phyloP scores from a whole-genome alignment of 805 yeast species.

The Komagataella pastoris region DNA sequence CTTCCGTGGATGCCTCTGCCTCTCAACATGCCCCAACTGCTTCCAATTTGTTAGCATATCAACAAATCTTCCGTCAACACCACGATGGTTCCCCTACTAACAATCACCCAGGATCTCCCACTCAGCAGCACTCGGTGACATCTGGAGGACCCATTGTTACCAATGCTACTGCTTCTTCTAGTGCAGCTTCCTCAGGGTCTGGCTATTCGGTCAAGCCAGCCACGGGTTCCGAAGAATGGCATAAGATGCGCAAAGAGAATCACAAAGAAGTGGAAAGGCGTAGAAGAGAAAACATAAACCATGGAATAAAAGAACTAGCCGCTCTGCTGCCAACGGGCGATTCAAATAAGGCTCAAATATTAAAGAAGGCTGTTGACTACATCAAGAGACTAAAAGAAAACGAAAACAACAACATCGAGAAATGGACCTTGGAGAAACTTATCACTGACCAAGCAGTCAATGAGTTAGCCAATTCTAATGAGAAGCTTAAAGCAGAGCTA shows the following conservation, averaged over 20 bases:
- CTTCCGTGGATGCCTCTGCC: background rate
- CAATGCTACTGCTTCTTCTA: background rate
- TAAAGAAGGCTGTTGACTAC: slow-evolving; percentile 80
- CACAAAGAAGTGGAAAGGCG: slow-evolving; percentile 95
- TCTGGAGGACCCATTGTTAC: background rate
- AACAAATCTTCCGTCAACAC: background rate
- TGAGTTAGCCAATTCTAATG: slow-evolving; percentile 76
- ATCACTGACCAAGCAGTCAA: slow-evolving; percentile 84
- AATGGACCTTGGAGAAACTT: slow-evolving; percentile 89
- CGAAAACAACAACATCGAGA: slow-evolving; percentile 80
- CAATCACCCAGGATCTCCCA: background rate
- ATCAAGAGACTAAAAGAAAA: slow-evolving; percentile 83
- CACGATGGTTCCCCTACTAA: background rate
- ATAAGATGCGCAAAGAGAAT: slow-evolving; percentile 68
- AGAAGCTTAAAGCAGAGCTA: slow-evolving; percentile 75
- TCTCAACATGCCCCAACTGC: background rate
- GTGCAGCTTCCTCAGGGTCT: background rate
- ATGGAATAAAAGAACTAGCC: slow-evolving; percentile 74
- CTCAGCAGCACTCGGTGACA: background rate
- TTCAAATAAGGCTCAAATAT: slow-evolving; percentile 81
- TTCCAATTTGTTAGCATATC: background rate
- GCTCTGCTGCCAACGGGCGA: slow-evolving; percentile 71
- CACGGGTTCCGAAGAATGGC: slow-evolving; percentile 80
- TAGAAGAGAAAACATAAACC: slow-evolving; percentile 78
- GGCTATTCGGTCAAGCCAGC: slow-evolving; percentile 28